Conservation (phyloP, 2,329 filamentous ascomycete species). For the Penicillium sp. region DNA sequence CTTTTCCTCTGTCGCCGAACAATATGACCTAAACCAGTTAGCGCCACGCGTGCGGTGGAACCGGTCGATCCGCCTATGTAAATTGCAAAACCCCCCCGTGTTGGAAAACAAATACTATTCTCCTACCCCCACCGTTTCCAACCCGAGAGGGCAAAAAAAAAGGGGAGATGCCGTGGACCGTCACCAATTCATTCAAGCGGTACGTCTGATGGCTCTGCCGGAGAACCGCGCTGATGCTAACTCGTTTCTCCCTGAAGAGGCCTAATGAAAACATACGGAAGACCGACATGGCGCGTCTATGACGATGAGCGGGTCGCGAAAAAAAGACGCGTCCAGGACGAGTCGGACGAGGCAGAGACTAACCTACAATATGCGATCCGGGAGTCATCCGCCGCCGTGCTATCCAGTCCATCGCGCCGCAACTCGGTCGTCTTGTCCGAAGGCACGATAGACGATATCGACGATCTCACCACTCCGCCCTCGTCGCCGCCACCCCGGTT, state of each 20-base stretch:
- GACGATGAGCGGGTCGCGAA: slow-evolving; percentile 47
- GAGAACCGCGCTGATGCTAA: slow-evolving; percentile 5
- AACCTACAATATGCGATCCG: slow-evolving; percentile 50
- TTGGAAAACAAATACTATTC: slow-evolving; percentile 16
- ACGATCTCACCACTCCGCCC: slow-evolving; percentile 49
- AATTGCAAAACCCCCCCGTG: slow-evolving; percentile 18
- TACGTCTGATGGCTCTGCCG: slow-evolving; percentile 22
- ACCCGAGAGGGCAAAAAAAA: too few species aligned
- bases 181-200: slow-evolving; percentile 53
- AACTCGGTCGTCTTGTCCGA: slow-evolving; percentile 47
- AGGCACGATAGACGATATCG: slow-evolving; percentile 40
- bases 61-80: slow-evolving; percentile 22
- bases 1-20: slow-evolving; percentile 9
- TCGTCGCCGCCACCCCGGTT: slow-evolving; percentile 51
- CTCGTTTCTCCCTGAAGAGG: slow-evolving; percentile 34
- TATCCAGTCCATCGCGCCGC: slow-evolving; percentile 48
- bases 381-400: slow-evolving; percentile 46
- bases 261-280: slow-evolving; percentile 51
- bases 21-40: slow-evolving; percentile 32
- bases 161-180: slow-evolving; percentile 51
- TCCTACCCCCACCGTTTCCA: slow-evolving; percentile 7
- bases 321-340: slow-evolving; percentile 45
- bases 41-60: slow-evolving; percentile 28
- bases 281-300: slow-evolving; percentile 48
- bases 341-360: slow-evolving; percentile 44